Base-by-base conservation (phyloP, 2,329 filamentous ascomycete species). In the Curvularia sp. region DNA sequence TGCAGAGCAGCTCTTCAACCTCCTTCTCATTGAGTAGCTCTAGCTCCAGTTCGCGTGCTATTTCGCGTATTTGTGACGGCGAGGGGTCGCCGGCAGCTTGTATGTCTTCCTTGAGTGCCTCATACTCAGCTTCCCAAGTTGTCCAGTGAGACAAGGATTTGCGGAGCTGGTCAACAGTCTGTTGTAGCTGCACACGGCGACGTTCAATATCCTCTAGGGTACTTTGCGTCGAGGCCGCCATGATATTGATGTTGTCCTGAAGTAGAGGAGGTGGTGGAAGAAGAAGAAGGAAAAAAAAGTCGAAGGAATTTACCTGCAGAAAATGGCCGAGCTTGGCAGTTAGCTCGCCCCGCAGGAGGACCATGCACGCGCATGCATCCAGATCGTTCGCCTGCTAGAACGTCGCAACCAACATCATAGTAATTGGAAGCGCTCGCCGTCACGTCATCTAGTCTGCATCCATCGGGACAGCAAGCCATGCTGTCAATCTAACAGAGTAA, bases 81-180 rank as follows among this genome's bases (percentile, higher is more conserved):
- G 70, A 69, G 6, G 73, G 66, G 32, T 66, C 62, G n/a, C 59
- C 50, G 48, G 65, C 71, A 48, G 48, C 81, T 51, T 86, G 79
- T 28, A 98, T 85, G 70, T 96, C 92, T 74, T 96, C 92, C 74
- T 91, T 93, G 61, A 98, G 83, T 23, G 89, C 87, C 73, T 97
- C 92, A 77, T 98, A 98, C 75, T 98, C 94, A 47, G 90, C 87
- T 74, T 96, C 93, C 86, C 91, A 96, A 53, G 88, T 89, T 64
- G 91, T 90, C 94, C 94, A 99, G 79, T 96, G 89, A 61, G 88
- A 87, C 52, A 98, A 83, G 6, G 90, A 88, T 70, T 89, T 87
- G 54, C 86, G 86, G 19, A 98, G 84, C 74, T 92, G 87, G 49
- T 83, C 80, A 46, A 96, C 84, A 64, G 89, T 92, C 36, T 87